Percentiles rank a stretch among this genome's conserved stretches.
phyloP scores from a whole-genome alignment of 495 filamentous ascomycete species.

The Neurospora sp. region DNA sequence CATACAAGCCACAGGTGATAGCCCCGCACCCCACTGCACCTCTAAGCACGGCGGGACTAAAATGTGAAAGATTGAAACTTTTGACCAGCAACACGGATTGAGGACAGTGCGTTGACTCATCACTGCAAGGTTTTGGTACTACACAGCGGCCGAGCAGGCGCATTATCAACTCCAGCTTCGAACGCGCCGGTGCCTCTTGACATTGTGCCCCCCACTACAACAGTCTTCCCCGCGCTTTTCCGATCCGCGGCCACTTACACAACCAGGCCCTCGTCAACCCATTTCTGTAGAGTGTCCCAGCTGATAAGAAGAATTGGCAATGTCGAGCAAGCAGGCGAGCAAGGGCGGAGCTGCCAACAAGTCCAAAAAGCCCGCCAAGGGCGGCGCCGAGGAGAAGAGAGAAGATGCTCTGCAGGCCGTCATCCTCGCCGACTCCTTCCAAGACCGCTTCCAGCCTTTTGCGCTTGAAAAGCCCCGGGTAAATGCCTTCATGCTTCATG shows the following conservation, averaged over 20 bases:
- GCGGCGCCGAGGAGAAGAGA: conserved; percentile 50
- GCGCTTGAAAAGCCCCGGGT: conserved; percentile 82
- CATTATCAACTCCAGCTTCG: not conserved
- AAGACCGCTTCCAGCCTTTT: conserved; percentile 83
- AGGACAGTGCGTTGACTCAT: not conserved
- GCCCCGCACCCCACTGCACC: not conserved
- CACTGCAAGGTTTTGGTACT: not conserved
- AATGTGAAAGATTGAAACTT: not conserved
- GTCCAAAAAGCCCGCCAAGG: conserved; percentile 47
- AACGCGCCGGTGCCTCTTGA: not conserved
- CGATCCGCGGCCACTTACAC: not conserved
- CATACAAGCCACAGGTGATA: not conserved
- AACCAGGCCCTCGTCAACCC: not conserved
- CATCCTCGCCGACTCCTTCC: conserved; percentile 84
- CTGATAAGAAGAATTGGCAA: conserved; percentile 8
- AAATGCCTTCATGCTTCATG: conserved; percentile 20
- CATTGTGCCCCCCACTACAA: not conserved
- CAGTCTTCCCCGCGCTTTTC: not conserved
- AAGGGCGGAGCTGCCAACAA: conserved; percentile 30
- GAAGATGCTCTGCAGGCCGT: conserved; percentile 89
- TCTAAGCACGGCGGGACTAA: not conserved
- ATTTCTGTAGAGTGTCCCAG: not conserved
- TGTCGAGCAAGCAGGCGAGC: conserved; percentile 38
- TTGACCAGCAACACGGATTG: not conserved
- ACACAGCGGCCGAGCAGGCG: not conserved